Percentiles rank a stretch among this genome's conserved stretches.
These are phyloP conservation scores for Aspergillus cavernicola DNA, from an alignment of 495 filamentous ascomycete species.

Conservation along the genomic window DNA sequence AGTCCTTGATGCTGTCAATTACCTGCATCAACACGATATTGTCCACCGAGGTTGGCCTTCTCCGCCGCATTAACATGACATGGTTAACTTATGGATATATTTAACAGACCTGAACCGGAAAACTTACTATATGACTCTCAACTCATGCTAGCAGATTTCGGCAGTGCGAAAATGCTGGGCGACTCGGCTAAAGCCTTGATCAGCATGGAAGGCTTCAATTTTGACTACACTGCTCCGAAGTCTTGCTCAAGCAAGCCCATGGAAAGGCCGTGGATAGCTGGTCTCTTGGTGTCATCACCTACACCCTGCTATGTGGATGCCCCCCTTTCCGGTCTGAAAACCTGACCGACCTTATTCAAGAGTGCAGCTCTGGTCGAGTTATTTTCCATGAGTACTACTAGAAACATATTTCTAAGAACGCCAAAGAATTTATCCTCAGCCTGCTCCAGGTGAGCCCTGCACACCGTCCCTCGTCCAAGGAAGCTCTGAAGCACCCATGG, in stretches of 20 bases:
- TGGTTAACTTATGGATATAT: neutral
- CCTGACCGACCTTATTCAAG: conserved; percentile 88
- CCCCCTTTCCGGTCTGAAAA: conserved; percentile 96
- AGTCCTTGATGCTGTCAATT: conserved; percentile 91
- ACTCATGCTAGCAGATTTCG: conserved; percentile 94
- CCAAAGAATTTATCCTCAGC: conserved; percentile 87
- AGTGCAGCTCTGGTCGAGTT: conserved; percentile 83
- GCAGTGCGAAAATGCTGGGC: conserved; percentile 98
- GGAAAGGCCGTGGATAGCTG: conserved; percentile 99
- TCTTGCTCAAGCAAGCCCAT: conserved; percentile 96
- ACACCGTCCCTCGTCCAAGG: conserved; percentile 73
- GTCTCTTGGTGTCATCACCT: conserved; percentile 98
- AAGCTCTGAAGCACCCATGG: conserved; percentile 84
- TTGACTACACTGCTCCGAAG: conserved; percentile 96
- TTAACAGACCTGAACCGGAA: conserved; percentile 85
- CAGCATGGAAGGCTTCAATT: conserved; percentile 98
- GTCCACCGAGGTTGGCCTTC: conserved; percentile 84
- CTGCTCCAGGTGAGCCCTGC: conserved; percentile 77
- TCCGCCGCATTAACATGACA: too few relatives aligned
- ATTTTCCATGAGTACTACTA: conserved; percentile 99
- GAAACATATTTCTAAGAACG: conserved; percentile 94
- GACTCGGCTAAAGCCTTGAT: conserved; percentile 85
- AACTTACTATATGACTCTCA: conserved; percentile 93
- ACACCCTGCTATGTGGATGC: conserved; percentile 97
- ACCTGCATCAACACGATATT: conserved; percentile 90